Evolutionary conservation across 2,329 filamentous ascomycete genomes (phyloP).

Genomic region (Penicillium frequentans): DNA sequence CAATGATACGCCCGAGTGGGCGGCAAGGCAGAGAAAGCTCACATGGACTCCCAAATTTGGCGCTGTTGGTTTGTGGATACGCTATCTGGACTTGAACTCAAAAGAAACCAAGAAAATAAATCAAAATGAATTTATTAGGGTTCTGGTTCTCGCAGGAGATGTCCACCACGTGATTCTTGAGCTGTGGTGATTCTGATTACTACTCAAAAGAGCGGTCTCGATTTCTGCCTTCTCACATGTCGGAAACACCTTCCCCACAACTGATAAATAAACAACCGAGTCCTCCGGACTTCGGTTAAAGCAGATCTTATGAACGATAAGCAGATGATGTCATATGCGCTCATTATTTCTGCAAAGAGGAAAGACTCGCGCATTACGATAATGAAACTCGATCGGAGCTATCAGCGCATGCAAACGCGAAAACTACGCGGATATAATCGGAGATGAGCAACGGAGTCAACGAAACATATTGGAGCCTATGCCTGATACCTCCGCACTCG

Average conservation of each 20-base stretch:
- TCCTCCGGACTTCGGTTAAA: conserved; percentile 9
- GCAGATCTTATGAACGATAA: conserved; percentile 3
- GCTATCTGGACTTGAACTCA: neutral
- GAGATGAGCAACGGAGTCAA: conserved; percentile 9
- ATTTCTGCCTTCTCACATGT: conserved; percentile 4
- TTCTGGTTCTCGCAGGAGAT: conserved; percentile 6
- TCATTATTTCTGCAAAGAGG: conserved; percentile 6
- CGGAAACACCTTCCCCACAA: conserved; percentile 4
- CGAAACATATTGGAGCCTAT: conserved; percentile 7
- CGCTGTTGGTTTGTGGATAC: conserved; percentile 27
- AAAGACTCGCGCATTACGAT: conserved; percentile 5
- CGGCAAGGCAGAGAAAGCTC: conserved; percentile 25
- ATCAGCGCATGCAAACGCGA: conserved; percentile 8
- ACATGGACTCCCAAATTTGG: conserved; percentile 12
- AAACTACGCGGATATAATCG: conserved; percentile 12
- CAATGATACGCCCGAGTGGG: conserved; percentile 19
- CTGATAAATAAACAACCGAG: conserved; percentile 5
- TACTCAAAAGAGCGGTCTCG: neutral
- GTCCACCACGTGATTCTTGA: conserved; percentile 18
- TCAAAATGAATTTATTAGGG: neutral
- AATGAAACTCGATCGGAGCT: conserved; percentile 15
- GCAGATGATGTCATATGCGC: conserved; percentile 21
- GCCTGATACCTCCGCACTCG: conserved; percentile 2
- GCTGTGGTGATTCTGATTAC: no score
- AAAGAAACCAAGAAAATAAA: neutral